Percentiles rank a stretch among this genome's conserved stretches.
Evolutionary conservation across 495 filamentous ascomycete species (phyloP).

Genomic region (Xylaria intraflava): DNA sequence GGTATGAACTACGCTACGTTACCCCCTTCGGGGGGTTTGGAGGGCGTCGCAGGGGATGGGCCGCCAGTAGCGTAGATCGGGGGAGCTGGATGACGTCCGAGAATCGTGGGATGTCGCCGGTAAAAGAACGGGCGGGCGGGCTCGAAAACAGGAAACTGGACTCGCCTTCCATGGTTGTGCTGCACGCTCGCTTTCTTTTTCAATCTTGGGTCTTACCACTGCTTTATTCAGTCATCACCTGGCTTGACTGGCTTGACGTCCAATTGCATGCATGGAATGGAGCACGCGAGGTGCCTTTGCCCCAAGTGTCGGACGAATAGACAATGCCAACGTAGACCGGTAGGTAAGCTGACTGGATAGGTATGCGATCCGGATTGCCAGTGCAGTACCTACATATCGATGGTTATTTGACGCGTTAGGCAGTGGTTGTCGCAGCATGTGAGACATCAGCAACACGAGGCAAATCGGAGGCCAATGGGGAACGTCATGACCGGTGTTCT

Average conservation of each 20-base stretch:
- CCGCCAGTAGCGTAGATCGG: not conserved
- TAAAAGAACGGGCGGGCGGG: not conserved
- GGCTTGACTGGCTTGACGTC: not conserved
- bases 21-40: too few species aligned
- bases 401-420: too few species aligned
- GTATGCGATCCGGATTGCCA: too few species aligned
- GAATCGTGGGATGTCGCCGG: not conserved
- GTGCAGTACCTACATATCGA: too few species aligned
- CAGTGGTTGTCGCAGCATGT: not conserved
- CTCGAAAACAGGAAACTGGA: not conserved
- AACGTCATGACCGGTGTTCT: not conserved
- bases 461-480: slow-evolving; percentile 12
- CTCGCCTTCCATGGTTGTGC: not conserved
- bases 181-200: not conserved
- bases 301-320: not conserved
- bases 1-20: too few species aligned
- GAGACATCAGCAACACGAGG: not conserved
- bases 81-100: not conserved
- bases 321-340: not conserved
- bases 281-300: slow-evolving; percentile 4
- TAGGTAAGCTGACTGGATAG: slow-evolving; percentile 5
- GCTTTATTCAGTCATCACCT: not conserved
- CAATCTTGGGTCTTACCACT: not conserved
- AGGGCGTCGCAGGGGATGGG: not conserved
- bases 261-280: slow-evolving; percentile 2